phyloP scores from a whole-genome alignment of 2,329 filamentous ascomycete species.

The Lasiodiplodia sp. region DNA sequence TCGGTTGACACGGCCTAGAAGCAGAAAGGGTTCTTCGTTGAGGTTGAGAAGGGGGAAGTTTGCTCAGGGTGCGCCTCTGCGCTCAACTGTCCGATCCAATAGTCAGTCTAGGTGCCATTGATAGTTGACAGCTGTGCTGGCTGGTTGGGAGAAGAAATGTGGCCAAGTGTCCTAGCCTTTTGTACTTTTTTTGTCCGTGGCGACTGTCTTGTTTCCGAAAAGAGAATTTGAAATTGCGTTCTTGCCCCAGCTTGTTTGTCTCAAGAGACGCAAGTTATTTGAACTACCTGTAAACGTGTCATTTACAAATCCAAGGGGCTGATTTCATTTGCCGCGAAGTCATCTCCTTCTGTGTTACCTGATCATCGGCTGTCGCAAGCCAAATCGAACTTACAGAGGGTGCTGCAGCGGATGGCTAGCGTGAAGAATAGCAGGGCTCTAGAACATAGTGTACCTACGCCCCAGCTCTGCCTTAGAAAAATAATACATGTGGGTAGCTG shows the following conservation, averaged over 20 bases:
- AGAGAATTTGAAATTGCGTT: neutral
- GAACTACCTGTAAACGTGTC: neutral
- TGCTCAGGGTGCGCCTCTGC: neutral
- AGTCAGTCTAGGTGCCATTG: neutral
- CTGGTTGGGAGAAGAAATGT: neutral
- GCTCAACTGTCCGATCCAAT: neutral
- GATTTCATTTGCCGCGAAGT: neutral
- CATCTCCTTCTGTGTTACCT: neutral
- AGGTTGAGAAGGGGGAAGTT: neutral
- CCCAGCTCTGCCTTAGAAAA: too few relatives aligned
- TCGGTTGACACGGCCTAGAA: neutral
- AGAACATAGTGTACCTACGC: too few relatives aligned
- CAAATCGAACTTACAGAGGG: too few relatives aligned
- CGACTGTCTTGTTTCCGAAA: neutral
- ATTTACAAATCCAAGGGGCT: neutral
- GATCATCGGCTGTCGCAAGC: neutral
- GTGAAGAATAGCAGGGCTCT: too few relatives aligned
- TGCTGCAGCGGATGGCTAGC: too few relatives aligned
- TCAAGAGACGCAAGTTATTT: neutral
- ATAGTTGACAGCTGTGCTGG: neutral
- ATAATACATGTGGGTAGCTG: too few relatives aligned
- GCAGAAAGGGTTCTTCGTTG: neutral
- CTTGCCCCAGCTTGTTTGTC: neutral
- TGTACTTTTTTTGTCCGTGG: neutral
- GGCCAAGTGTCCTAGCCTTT: neutral